phyloP scores from a whole-genome alignment of 73 alveolate species.

The Symbiodinium natans region DNA sequence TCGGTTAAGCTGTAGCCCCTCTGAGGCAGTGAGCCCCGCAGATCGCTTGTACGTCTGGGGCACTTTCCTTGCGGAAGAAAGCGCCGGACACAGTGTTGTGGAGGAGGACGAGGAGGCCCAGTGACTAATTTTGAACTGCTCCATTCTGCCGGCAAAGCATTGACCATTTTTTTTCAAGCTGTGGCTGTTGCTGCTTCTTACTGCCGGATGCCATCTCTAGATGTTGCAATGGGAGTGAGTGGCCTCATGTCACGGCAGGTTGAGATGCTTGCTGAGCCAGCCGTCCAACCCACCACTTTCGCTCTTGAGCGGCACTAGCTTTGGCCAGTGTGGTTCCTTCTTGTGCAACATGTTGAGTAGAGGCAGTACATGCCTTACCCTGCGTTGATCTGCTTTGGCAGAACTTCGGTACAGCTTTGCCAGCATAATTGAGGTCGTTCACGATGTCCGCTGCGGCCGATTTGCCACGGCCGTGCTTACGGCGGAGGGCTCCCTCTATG shows the following conservation, averaged over 20 bases:
- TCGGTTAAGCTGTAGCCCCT: no score
- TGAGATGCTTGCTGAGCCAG: neutral
- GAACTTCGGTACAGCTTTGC: no score
- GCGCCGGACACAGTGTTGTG: neutral
- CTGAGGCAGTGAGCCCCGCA: constrained; percentile 27
- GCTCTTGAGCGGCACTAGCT: neutral
- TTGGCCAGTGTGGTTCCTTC: neutral
- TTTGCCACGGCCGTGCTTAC: constrained; percentile 39
- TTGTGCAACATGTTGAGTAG: neutral
- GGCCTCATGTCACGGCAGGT: no score
- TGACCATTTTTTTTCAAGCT: no score
- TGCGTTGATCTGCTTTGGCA: no score
- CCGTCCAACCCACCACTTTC: neutral
- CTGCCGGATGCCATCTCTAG: no score
- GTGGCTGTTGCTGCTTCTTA: neutral
- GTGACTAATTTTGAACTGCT: neutral
- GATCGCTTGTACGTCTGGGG: constrained; percentile 90
- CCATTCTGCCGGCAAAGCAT: no score
- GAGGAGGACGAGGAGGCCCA: constrained; percentile 30
- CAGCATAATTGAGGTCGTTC: constrained; percentile 4
- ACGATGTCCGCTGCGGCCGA: constrained; percentile 48
- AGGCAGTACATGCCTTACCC: no score
- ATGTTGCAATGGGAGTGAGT: no score
- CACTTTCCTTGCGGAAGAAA: constrained; percentile 21
- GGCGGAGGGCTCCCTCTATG: constrained; percentile 52